These are phyloP conservation scores for Neoarthrinium moseri DNA, from an alignment of 2,329 filamentous ascomycete genomes.

Conservation along the genomic window DNA sequence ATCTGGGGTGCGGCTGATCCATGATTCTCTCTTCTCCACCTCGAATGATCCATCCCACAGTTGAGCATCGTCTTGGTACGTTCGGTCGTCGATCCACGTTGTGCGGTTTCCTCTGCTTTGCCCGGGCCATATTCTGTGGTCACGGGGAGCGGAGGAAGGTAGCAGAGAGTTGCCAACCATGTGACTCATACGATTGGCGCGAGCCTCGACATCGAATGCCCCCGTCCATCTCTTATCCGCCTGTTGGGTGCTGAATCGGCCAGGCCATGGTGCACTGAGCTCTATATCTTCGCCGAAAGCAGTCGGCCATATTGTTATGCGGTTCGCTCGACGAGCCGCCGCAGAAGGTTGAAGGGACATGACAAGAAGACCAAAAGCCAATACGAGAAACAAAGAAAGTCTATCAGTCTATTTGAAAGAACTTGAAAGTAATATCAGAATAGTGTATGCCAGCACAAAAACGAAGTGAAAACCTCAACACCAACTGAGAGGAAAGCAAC, in stretches of 20 bases:
- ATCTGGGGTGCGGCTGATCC: conserved; percentile 11
- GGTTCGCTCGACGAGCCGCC: conserved; percentile 9
- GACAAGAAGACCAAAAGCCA: neutral
- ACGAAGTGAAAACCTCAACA: conserved; percentile 2
- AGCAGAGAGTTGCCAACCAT: conserved; percentile 17
- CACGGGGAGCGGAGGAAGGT: conserved; percentile 10
- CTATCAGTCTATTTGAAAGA: neutral
- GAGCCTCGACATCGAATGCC: conserved; percentile 17
- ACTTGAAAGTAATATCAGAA: neutral
- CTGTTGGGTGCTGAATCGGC: conserved; percentile 3
- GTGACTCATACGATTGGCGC: conserved; percentile 17
- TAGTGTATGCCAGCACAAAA: conserved; percentile 8
- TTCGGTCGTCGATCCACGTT: conserved; percentile 14
- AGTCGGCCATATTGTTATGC: conserved; percentile 18
- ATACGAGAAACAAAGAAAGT: neutral
- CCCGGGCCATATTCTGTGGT: conserved; percentile 13
- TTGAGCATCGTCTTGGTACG: conserved; percentile 10
- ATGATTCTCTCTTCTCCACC: conserved; percentile 17
- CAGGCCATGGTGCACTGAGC: conserved; percentile 10
- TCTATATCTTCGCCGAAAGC: conserved; percentile 12
- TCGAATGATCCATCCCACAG: conserved; percentile 18
- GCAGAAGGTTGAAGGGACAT: conserved; percentile 14
- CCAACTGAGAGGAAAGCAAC: neutral
- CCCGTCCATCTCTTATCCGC: conserved; percentile 16
- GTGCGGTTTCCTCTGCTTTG: conserved; percentile 9